Evolutionary conservation across 148 eudicot genomes (phyloP).

Genomic region (Chenopodium suecicum): DNA sequence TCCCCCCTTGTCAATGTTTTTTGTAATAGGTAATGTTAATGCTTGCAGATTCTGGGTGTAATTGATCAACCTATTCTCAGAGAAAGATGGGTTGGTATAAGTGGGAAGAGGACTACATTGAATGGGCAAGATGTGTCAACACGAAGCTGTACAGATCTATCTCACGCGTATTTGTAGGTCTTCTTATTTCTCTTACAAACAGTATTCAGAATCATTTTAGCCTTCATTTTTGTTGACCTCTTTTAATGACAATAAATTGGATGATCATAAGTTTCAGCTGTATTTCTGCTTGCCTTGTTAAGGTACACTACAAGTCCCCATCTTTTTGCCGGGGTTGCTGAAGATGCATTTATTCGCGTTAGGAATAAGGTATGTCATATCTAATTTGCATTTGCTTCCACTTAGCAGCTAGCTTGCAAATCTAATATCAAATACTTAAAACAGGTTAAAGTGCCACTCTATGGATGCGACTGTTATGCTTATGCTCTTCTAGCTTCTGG

Average conservation of each 20-base stretch:
- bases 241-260: background rate
- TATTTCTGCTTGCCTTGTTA: constrained; percentile 28
- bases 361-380: constrained; percentile 61
- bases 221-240: background rate
- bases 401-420: background rate
- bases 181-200: background rate
- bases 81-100: constrained; percentile 88
- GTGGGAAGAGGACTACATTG: constrained; percentile 69
- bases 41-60: constrained; percentile 70
- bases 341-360: constrained; percentile 77
- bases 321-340: constrained; percentile 73
- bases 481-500: constrained; percentile 97
- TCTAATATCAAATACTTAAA: constrained; percentile 1
- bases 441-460: constrained; percentile 92
- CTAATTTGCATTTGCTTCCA: background rate
- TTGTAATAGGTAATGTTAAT: background rate
- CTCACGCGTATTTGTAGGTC: constrained; percentile 80
- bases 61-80: constrained; percentile 86
- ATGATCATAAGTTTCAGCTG: constrained; percentile 2
- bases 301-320: constrained; percentile 99
- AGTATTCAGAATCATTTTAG: background rate
- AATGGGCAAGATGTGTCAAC: constrained; percentile 79
- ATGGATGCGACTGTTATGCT: constrained; percentile 97
- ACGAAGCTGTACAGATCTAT: constrained; percentile 71
- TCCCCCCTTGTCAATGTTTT: background rate